Conservation (phyloP, 176 grass and related monocot genomes). For the Stipa capillata region DNA sequence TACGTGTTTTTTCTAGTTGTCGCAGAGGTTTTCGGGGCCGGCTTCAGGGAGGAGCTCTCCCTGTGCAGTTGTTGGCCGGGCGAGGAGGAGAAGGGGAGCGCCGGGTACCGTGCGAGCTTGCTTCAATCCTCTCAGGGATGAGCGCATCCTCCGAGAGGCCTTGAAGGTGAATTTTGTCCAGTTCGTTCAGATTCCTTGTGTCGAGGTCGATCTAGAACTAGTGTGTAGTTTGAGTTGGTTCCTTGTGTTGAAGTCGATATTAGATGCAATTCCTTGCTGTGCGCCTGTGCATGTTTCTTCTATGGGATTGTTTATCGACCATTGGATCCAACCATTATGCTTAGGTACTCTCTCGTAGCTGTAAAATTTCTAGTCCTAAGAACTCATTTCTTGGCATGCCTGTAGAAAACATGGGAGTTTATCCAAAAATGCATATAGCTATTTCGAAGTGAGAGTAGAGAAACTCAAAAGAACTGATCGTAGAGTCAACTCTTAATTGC, state of each 20-base stretch:
- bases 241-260: background rate
- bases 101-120: conserved; percentile 31
- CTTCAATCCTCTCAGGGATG: conserved; percentile 67
- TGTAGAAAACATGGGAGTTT: background rate
- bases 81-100: conserved; percentile 5
- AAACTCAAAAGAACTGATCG: background rate
- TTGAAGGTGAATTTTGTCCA: conserved; percentile 46
- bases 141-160: conserved; percentile 74
- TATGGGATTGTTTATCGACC: background rate
- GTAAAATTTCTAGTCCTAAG: background rate
- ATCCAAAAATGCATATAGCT: background rate
- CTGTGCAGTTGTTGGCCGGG: background rate
- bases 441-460: background rate
- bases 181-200: background rate
- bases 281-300: background rate
- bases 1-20: background rate
- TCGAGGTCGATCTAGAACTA: background rate
- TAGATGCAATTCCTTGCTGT: background rate
- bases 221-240: background rate
- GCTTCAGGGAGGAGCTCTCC: background rate
- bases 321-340: background rate
- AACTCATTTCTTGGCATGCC: background rate
- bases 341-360: background rate
- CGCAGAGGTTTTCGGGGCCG: background rate
- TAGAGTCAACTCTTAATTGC: background rate